A percentile compares a stretch with the other conserved stretches of the same genome.
phyloP scores from a whole-genome alignment of 305 asterid species.

The Rubia balearica region DNA sequence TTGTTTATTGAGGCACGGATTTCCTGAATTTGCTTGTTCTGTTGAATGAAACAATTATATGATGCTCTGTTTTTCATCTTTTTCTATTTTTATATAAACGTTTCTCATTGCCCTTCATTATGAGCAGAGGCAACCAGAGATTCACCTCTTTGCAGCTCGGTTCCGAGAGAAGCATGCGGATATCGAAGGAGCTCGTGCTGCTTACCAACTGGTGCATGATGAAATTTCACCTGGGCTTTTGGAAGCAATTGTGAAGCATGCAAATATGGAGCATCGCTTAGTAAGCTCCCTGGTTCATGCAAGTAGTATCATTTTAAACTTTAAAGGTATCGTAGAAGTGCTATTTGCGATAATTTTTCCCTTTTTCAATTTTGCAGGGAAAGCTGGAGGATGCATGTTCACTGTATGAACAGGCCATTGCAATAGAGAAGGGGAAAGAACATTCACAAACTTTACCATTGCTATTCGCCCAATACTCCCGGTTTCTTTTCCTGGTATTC shows the following conservation, averaged over 20 bases:
- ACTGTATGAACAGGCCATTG: slow-evolving; percentile 85
- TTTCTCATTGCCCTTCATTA: slow-evolving; percentile 6
- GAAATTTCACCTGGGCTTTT: slow-evolving; percentile 95
- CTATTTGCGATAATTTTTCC: slow-evolving; percentile 10
- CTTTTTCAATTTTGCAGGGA: slow-evolving; percentile 45
- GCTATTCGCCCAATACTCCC: slow-evolving; percentile 84
- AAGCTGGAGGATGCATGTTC: slow-evolving; percentile 77
- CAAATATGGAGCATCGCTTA: slow-evolving; percentile 89
- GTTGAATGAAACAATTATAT: not conserved
- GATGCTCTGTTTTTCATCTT: not conserved
- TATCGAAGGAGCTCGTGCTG: slow-evolving; percentile 77
- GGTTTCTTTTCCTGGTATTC: slow-evolving; percentile 72
- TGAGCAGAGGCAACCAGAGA: slow-evolving; percentile 95
- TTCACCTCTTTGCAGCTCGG: slow-evolving; percentile 89
- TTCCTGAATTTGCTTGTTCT: not conserved
- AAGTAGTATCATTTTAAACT: slow-evolving; percentile 7
- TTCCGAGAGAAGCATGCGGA: slow-evolving; percentile 85
- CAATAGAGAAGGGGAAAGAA: slow-evolving; percentile 94
- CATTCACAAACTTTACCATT: slow-evolving; percentile 82
- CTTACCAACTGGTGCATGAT: slow-evolving; percentile 87
- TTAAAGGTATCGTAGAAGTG: not conserved
- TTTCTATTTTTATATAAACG: not conserved
- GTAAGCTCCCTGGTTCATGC: slow-evolving; percentile 38
- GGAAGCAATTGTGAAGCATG: slow-evolving; percentile 91
- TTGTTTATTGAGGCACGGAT: not conserved